Percentiles rank a stretch among this genome's conserved stretches.
These are phyloP conservation scores for Nannochloropsis limnetica DNA, from an alignment of 352 stramenopile genomes.

Conservation along the genomic window DNA sequence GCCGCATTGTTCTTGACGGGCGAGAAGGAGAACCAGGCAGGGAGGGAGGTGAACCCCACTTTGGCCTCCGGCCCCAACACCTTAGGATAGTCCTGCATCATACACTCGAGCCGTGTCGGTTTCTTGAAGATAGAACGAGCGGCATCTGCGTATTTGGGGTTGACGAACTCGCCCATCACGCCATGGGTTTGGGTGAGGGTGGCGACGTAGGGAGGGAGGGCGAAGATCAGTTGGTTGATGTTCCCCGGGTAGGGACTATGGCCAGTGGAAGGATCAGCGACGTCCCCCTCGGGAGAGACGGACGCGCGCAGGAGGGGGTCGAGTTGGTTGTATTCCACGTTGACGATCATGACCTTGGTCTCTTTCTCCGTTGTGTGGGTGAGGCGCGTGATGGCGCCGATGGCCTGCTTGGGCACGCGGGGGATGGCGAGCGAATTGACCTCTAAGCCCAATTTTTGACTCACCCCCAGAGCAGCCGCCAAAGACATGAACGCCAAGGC, in stretches of 20 bases:
- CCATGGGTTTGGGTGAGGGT: slow-evolving; percentile 57
- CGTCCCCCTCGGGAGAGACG: slow-evolving; percentile 58
- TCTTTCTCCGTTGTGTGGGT: slow-evolving; percentile 43
- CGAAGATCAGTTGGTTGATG: slow-evolving; percentile 78
- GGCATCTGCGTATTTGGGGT: slow-evolving; percentile 80
- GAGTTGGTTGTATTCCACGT: slow-evolving; percentile 93
- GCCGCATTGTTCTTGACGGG: slow-evolving; percentile 73
- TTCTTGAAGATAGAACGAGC: slow-evolving; percentile 63
- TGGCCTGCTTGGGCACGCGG: slow-evolving; percentile 83
- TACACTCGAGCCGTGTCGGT: slow-evolving; percentile 78
- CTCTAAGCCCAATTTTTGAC: slow-evolving; percentile 66
- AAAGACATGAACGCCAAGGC: slow-evolving; percentile 79
- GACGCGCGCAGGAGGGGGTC: slow-evolving; percentile 71
- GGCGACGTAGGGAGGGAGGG: slow-evolving; percentile 63
- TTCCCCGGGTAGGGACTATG: slow-evolving; percentile 77
- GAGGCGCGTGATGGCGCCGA: slow-evolving; percentile 65
- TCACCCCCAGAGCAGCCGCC: slow-evolving; percentile 76
- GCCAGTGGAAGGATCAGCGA: slow-evolving; percentile 63
- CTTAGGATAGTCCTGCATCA: slow-evolving; percentile 82
- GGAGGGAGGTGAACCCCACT: slow-evolving; percentile 76
- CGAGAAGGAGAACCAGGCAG: slow-evolving; percentile 68
- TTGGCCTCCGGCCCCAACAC: slow-evolving; percentile 58
- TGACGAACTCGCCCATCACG: slow-evolving; percentile 81
- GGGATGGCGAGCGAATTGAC: slow-evolving; percentile 84
- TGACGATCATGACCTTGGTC: slow-evolving; percentile 66